Evolutionary conservation across 1,284 basidiomycete species (phyloP).

Genomic region (Ustilago xerochloae): DNA sequence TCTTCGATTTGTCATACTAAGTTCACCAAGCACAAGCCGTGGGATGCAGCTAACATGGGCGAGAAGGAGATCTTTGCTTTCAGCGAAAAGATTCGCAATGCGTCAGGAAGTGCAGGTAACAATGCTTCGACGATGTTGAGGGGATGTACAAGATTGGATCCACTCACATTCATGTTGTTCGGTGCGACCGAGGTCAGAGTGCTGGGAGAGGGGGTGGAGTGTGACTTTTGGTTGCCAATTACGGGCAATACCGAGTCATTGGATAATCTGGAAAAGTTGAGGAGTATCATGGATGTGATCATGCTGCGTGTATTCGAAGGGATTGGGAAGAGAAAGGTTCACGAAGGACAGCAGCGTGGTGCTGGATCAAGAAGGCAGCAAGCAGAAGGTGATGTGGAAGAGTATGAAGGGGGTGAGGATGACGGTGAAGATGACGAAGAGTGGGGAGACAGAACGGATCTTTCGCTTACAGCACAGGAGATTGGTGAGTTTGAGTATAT

Average conservation of each 20-base stretch:
- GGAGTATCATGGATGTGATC: slow-evolving; percentile 82
- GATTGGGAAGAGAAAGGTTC: slow-evolving; percentile 46
- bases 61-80: slow-evolving; percentile 84
- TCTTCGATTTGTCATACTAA: slow-evolving; percentile 86
- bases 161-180: slow-evolving; percentile 90
- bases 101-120: slow-evolving; percentile 70
- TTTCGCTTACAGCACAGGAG: slow-evolving; percentile 55
- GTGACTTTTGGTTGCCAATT: slow-evolving; percentile 91
- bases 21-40: slow-evolving; percentile 71
- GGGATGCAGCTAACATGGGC: slow-evolving; percentile 70
- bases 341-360: background rate
- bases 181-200: slow-evolving; percentile 81
- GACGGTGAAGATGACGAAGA: slow-evolving; percentile 35
- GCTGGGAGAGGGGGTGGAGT: slow-evolving; percentile 72
- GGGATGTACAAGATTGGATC: slow-evolving; percentile 77
- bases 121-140: slow-evolving; percentile 79
- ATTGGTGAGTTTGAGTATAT: slow-evolving; percentile 60
- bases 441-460: slow-evolving; percentile 45
- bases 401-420: slow-evolving; percentile 28
- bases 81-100: slow-evolving; percentile 84
- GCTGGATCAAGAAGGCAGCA: no score
- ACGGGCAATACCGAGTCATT: slow-evolving; percentile 79
- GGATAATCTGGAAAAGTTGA: slow-evolving; percentile 86
- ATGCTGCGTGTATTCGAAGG: slow-evolving; percentile 93
- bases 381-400: slow-evolving; percentile 16